These are phyloP conservation scores for Oryza brachyantha DNA, from an alignment of 176 grass and related monocot genomes.

Conservation along the genomic window DNA sequence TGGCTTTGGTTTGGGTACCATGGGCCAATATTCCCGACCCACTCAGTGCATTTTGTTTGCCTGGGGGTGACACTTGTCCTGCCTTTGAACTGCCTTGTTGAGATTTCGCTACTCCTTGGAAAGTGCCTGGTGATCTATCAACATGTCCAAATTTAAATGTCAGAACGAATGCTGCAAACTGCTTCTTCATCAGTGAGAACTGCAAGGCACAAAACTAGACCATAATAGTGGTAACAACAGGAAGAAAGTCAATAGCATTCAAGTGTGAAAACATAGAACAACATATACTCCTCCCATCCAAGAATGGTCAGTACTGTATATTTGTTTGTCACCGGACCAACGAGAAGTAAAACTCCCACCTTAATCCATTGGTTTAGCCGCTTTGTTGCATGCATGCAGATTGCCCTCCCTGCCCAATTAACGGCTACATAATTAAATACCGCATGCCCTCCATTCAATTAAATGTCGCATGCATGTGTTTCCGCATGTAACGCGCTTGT, in stretches of 20 bases:
- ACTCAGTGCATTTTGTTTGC: conserved; percentile 28
- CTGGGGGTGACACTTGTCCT: conserved; percentile 26
- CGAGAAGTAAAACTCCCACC: too few species aligned
- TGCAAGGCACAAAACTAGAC: not conserved
- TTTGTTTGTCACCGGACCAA: too few species aligned
- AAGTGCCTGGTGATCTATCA: conserved; percentile 31
- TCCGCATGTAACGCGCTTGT: too few species aligned
- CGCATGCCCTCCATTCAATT: too few species aligned
- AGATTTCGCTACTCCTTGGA: conserved; percentile 40
- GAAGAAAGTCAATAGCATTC: not conserved
- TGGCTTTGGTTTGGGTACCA: conserved; percentile 56
- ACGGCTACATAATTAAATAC: too few species aligned
- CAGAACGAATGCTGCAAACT: not conserved
- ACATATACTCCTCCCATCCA: not conserved
- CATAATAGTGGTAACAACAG: not conserved
- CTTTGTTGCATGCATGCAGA: too few species aligned
- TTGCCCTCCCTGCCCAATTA: too few species aligned
- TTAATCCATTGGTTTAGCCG: too few species aligned
- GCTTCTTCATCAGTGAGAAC: conserved; percentile 6
- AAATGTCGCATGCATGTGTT: too few species aligned
- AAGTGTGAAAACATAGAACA: conserved; percentile 2
- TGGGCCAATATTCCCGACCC: conserved; percentile 35
- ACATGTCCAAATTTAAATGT: conserved; percentile 22
- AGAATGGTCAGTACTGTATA: too few species aligned
- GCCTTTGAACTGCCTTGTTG: conserved; percentile 40